Evolutionary conservation across 345 rosid species (phyloP), one percentile per base, ranked within the genome.

Genomic region (Raphanus raphanistrum): DNA sequence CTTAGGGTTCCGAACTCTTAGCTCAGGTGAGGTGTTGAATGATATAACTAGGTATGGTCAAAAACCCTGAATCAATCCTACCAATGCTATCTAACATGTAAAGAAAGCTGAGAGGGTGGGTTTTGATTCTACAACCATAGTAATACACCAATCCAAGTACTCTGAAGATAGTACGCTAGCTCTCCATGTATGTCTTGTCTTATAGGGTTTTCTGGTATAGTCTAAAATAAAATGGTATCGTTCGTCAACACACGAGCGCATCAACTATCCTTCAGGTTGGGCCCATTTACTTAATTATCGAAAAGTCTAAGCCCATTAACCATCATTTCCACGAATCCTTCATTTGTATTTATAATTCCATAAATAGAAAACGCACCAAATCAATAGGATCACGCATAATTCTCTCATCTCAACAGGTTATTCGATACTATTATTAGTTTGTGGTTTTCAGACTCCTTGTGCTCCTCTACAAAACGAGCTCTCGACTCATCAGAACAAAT

Each of bases 281-380:
- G 45, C 55, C 80, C 66, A 25, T 12, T 58, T 3, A 16, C 45
- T 17, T 50, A 4, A 13, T 12, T 45, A 16, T 45, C 54, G 16
- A 13, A 45, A 12, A 45, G 52, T 45, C 54, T 45, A 41, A 41
- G 2, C 54, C 55, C 2, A 4, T 48, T n/a, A 13, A 48, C 55
- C n/a, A 5, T 5, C n/a, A 6, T 48, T 28, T 48, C 55, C 16
- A 1, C 54, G 1, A 12, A 48, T n/a, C 17, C 17, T 48, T 48
- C 55, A n/a, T 48, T 48, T 48, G 1, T n/a, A 4, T 48, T 13
- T 48, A 48, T n/a, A 48, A 48, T 17, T 48, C 74, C 74, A 61
- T 61, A 48, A 69, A 76, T 48, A 76, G 79, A 63, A 48, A 63
- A 62, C 9, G 21, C 27, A 63, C 76, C 60, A 63, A 63, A 60